Evolutionary conservation across 768 basidiomycete species (phyloP), one percentile per base, ranked within the genome.

Genomic region (Termitomyces sp.): DNA sequence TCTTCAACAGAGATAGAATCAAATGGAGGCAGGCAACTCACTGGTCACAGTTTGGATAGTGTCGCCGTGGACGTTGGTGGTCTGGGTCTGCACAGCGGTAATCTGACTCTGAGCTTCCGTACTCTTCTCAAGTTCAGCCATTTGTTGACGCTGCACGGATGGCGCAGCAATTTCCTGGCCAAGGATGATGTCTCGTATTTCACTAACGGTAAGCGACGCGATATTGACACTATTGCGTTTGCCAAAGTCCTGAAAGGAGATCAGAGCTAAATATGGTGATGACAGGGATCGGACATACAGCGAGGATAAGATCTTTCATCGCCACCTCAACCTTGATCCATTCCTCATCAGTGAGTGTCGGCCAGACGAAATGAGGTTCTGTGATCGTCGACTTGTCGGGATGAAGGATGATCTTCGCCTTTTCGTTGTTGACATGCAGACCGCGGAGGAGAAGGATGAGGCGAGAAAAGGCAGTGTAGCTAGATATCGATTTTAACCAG

Each of bases 311-410:
- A 66, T 98, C 97, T 74, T 97, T 98, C 82, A 99, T 88, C 0
- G 97, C 96, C 49, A 99, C 92, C 78, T 99, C 97, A 51, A 98
- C 96, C 74, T 96, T 95, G 76, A 99, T 96, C 96, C 96, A 98
- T 68, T 97, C 95, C 66, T 97, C 94, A 67, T 97, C 96, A 36
- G 79, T 79, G 60, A 98, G 79, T 1, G 94, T 89, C 10, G 96
- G 96, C 96, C 96, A 98, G 38, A 98, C 94, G 73, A 96, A 98
- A 76, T 98, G 96, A 45, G 95, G 91, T 73, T 98, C 94, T 3
- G 97, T 98, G 68, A 96, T 89, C 1, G 96, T 98, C 60, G 88
- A 89, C 76, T 97, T 96, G 79, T 98, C 96, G 0, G 97, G 97
- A 66, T 96, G 94, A 42, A 99, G 80, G 65, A 99, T 95, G 68